A percentile compares a stretch with the other conserved stretches of the same genome.
Evolutionary conservation across 768 basidiomycete genomes (phyloP).

Genomic region (Pholiota microspora): DNA sequence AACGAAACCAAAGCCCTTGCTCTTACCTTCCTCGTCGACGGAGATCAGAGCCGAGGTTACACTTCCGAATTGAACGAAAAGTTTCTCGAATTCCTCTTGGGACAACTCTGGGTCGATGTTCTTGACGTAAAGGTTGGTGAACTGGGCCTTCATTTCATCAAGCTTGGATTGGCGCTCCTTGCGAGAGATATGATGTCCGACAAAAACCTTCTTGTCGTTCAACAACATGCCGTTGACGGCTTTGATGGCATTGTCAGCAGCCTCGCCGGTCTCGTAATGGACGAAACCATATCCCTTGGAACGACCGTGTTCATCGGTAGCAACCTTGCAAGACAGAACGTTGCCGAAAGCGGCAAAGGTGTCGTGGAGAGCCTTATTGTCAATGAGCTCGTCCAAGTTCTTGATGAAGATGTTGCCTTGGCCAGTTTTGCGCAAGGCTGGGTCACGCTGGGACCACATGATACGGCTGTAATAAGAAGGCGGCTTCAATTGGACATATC

Average conservation of each 20-base stretch:
- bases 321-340: constrained; percentile 99
- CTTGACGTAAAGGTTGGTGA: constrained; percentile 99
- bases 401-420: constrained; percentile 99
- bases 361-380: constrained; percentile 99
- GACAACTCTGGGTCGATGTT: constrained; percentile 85
- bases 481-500: constrained; percentile 7
- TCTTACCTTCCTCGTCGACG: constrained; percentile 84
- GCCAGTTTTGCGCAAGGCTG: constrained; percentile 97
- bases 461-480: constrained; percentile 67
- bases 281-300: constrained; percentile 99
- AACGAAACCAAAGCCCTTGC: constrained; percentile 98
- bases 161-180: constrained; percentile 99
- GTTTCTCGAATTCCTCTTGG: constrained; percentile 80
- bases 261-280: constrained; percentile 97
- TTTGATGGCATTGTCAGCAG: constrained; percentile 95
- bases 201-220: constrained; percentile 99
- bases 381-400: constrained; percentile 95
- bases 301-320: constrained; percentile 91
- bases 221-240: constrained; percentile 98
- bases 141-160: constrained; percentile 96
- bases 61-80: constrained; percentile 75
- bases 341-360: constrained; percentile 99
- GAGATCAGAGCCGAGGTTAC: constrained; percentile 90
- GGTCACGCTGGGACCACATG: constrained; percentile 99
- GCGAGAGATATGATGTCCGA: constrained; percentile 95